Evolutionary conservation across 768 basidiomycete genomes (phyloP).

Genomic region (Xerocomellus intermedius): DNA sequence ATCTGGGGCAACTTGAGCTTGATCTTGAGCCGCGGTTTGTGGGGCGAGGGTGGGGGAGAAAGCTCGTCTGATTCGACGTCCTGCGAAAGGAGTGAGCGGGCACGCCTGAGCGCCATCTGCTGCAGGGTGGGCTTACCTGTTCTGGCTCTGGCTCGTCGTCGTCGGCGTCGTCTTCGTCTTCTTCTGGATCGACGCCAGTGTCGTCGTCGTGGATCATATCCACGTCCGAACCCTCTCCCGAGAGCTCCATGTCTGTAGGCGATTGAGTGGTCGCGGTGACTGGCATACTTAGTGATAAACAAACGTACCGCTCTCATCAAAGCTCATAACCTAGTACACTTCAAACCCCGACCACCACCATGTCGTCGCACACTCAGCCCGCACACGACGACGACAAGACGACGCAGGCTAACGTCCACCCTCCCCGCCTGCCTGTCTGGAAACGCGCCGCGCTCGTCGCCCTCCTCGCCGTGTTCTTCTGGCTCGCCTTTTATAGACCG

Average conservation of each 20-base stretch:
- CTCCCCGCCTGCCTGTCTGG: slow-evolving; percentile 42
- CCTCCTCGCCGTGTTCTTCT: slow-evolving; percentile 43
- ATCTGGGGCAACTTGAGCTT: slow-evolving; percentile 54
- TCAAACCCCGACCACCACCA: slow-evolving; percentile 24
- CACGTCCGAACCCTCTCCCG: slow-evolving; percentile 29
- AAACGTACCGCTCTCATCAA: neutral
- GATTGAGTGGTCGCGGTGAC: neutral
- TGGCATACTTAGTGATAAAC: neutral
- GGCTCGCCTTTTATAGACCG: slow-evolving; percentile 35
- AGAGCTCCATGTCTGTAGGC: slow-evolving; percentile 24
- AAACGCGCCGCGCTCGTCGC: slow-evolving; percentile 50
- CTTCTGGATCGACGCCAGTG: slow-evolving; percentile 32
- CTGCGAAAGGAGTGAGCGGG: slow-evolving; percentile 12
- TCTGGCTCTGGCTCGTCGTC: slow-evolving; percentile 16
- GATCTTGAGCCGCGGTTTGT: slow-evolving; percentile 61
- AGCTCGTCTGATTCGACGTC: slow-evolving; percentile 36
- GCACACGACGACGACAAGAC: no score
- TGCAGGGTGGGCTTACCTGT: slow-evolving; percentile 2
- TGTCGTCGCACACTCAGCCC: no score
- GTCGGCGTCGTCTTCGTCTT: slow-evolving; percentile 36
- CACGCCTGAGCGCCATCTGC: no score
- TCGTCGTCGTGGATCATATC: slow-evolving; percentile 38
- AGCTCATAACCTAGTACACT: slow-evolving; percentile 5
- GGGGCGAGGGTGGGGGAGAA: slow-evolving; percentile 30
- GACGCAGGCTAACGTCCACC: neutral